phyloP scores from a whole-genome alignment of 768 basidiomycete genomes.

The Russula brevipes region DNA sequence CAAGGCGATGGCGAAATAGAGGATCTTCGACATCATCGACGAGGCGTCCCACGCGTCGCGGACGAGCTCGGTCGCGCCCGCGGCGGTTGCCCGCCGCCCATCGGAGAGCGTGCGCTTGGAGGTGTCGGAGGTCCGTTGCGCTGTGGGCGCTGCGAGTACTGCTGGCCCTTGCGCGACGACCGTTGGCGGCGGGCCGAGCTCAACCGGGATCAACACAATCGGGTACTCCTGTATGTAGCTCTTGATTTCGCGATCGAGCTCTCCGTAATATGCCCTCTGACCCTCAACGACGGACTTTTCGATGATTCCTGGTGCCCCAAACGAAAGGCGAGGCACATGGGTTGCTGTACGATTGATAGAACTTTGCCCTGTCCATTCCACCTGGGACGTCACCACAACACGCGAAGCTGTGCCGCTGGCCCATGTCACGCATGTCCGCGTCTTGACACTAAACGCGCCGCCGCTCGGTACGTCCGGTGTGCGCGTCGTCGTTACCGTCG shows the following conservation, averaged over 20 bases:
- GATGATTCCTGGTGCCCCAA: slow-evolving; percentile 68
- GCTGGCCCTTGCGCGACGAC: too few species aligned
- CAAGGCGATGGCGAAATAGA: too few species aligned
- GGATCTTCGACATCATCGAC: too few species aligned
- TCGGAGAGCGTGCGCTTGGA: too few species aligned
- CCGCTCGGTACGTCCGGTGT: slow-evolving; percentile 96
- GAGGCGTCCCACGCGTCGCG: too few species aligned
- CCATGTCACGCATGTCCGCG: slow-evolving; percentile 93
- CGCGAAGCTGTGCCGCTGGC: slow-evolving; percentile 70
- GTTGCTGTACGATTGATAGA: slow-evolving; percentile 50
- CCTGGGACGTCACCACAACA: slow-evolving; percentile 82
- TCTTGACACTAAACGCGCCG: slow-evolving; percentile 89
- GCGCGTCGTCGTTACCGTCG: slow-evolving; percentile 81
- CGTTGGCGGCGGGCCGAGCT: too few species aligned
- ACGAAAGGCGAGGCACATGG: background rate
- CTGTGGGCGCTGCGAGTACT: too few species aligned
- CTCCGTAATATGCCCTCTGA: slow-evolving; percentile 79
- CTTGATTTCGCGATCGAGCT: slow-evolving; percentile 81
- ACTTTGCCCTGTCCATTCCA: slow-evolving; percentile 95
- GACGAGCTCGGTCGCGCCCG: too few species aligned
- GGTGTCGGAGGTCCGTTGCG: too few species aligned
- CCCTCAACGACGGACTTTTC: slow-evolving; percentile 89
- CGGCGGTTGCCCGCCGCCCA: too few species aligned
- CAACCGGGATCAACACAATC: too few species aligned
- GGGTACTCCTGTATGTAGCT: slow-evolving; percentile 55